A percentile compares a stretch with the other conserved stretches of the same genome.
phyloP scores from a whole-genome alignment of 495 filamentous ascomycete species.

The Aspergillus asperescens region DNA sequence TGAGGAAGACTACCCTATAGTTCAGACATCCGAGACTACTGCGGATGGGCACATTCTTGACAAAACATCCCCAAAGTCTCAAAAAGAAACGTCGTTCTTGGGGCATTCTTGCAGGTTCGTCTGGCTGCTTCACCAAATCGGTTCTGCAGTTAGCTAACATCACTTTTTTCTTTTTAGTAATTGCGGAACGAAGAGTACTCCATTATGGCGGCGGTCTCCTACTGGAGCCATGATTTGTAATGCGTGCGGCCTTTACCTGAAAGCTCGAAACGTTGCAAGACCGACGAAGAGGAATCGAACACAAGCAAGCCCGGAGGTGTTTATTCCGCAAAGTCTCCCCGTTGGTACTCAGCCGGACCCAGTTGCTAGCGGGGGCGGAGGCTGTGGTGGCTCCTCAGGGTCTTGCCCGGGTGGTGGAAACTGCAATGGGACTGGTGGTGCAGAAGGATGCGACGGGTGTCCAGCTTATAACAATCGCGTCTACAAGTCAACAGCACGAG shows the following conservation, averaged over 20 bases:
- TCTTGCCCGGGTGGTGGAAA: slow-evolving; percentile 92
- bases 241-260: slow-evolving; percentile 91
- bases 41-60: slow-evolving; percentile 14
- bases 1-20: slow-evolving; percentile 12
- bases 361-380: slow-evolving; percentile 26
- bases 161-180: slow-evolving; percentile 56
- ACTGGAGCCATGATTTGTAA: slow-evolving; percentile 95
- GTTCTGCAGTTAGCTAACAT: neutral
- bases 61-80: slow-evolving; percentile 30
- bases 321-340: slow-evolving; percentile 8
- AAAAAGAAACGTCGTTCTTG: slow-evolving; percentile 39
- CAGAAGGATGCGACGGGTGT: slow-evolving; percentile 93
- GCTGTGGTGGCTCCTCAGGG: slow-evolving; percentile 52
- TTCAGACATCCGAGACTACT: slow-evolving; percentile 4
- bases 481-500: slow-evolving; percentile 63
- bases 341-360: slow-evolving; percentile 15
- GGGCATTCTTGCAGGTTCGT: slow-evolving; percentile 55
- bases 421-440: slow-evolving; percentile 94
- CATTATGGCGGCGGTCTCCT: slow-evolving; percentile 90
- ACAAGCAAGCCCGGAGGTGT: slow-evolving; percentile 29
- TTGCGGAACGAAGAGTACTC: slow-evolving; percentile 87
- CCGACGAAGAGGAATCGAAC: slow-evolving; percentile 78
- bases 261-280: slow-evolving; percentile 83
- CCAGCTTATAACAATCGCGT: slow-evolving; percentile 96
- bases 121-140: neutral